A percentile compares a stretch with the other conserved stretches of the same genome.
Conservation (phyloP, 202 grass and related monocot species). For the Zoysia matrella region DNA sequence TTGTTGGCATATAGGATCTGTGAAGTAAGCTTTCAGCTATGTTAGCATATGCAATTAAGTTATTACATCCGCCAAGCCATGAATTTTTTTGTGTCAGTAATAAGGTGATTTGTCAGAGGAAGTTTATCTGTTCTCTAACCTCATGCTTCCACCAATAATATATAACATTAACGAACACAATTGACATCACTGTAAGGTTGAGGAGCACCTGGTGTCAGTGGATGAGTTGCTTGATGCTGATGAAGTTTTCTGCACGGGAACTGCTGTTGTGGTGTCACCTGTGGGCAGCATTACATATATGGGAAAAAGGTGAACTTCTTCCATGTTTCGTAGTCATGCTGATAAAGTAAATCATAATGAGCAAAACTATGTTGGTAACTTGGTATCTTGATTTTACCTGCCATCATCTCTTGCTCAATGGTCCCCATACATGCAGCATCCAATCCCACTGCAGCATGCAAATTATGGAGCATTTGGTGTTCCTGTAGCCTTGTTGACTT, state of each 20-base stretch:
- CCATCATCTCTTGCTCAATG: background rate
- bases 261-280: slow-evolving; percentile 83
- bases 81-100: background rate
- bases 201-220: slow-evolving; percentile 68
- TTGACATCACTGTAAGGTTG: slow-evolving; percentile 57
- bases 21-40: background rate
- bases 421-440: background rate
- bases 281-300: slow-evolving; percentile 77
- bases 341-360: background rate
- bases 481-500: background rate
- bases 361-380: background rate
- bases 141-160: background rate
- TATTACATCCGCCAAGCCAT: background rate
- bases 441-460: background rate
- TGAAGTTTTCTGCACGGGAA: slow-evolving; percentile 43
- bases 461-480: background rate
- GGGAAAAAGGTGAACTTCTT: slow-evolving; percentile 60
- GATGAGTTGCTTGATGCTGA: slow-evolving; percentile 70
- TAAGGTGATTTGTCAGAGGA: background rate
- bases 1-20: slow-evolving; percentile 4
- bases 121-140: background rate
- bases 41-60: background rate
- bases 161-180: background rate
- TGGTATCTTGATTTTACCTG: slow-evolving; percentile 14
- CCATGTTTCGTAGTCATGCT: slow-evolving; percentile 1